Evolutionary conservation across 2,329 filamentous ascomycete genomes (phyloP).

Genomic region (Coleophoma cylindrospora): DNA sequence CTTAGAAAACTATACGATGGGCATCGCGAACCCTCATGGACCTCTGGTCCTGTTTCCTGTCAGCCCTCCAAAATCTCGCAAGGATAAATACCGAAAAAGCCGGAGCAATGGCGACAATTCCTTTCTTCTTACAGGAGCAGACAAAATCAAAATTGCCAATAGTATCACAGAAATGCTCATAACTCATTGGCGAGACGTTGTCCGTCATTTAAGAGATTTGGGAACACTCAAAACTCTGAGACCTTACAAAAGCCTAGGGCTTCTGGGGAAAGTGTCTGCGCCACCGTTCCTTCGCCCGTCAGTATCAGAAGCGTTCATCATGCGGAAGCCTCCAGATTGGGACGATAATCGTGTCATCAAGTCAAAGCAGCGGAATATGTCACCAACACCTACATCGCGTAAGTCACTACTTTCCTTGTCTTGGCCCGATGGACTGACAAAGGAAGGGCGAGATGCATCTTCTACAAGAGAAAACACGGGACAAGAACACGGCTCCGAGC

Average conservation of each 20-base stretch:
- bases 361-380: constrained; percentile 21
- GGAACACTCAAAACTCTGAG: constrained; percentile 10
- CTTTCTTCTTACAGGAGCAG: constrained; percentile 29
- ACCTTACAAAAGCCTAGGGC: constrained; percentile 7
- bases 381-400: constrained; percentile 30
- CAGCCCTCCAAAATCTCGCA: constrained; percentile 35
- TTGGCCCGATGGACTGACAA: too few relatives aligned
- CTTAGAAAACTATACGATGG: constrained; percentile 41
- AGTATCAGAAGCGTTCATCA: constrained; percentile 34
- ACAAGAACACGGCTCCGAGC: constrained; percentile 3
- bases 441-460: too few relatives aligned
- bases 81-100: constrained; percentile 31
- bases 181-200: constrained; percentile 58
- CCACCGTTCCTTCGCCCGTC: constrained; percentile 31
- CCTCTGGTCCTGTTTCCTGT: constrained; percentile 21
- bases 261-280: constrained; percentile 6
- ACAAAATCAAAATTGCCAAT: constrained; percentile 55
- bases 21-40: constrained; percentile 19
- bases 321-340: constrained; percentile 34
- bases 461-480: background rate
- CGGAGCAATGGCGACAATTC: constrained; percentile 16
- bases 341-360: constrained; percentile 13
- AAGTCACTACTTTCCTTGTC: too few relatives aligned
- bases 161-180: constrained; percentile 61
- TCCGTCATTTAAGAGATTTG: constrained; percentile 51